These are phyloP conservation scores for Beauveria scarabaeidicola DNA, from an alignment of 2,329 filamentous ascomycete genomes.

Conservation along the genomic window DNA sequence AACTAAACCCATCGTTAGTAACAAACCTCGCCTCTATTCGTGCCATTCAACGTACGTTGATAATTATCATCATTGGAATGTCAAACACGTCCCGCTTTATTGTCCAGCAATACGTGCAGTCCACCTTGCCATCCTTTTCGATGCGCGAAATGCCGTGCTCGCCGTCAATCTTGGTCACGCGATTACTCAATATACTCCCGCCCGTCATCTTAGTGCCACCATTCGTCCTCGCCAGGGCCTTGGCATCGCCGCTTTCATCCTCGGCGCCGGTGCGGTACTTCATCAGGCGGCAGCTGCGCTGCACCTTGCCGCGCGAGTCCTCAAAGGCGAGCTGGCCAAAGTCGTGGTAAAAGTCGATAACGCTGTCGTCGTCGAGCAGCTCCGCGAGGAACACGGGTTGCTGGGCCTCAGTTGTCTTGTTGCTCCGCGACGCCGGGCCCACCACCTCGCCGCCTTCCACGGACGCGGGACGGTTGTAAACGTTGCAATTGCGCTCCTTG, in stretches of 20 bases:
- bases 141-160: constrained; percentile 75
- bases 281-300: constrained; percentile 73
- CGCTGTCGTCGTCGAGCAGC: constrained; percentile 84
- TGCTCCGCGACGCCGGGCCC: constrained; percentile 31
- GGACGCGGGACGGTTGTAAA: constrained; percentile 54
- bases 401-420: constrained; percentile 40
- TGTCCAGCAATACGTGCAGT: constrained; percentile 94
- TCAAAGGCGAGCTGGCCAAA: constrained; percentile 89
- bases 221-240: constrained; percentile 35
- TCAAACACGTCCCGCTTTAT: constrained; percentile 96
- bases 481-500: constrained; percentile 77
- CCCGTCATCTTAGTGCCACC: constrained; percentile 34
- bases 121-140: constrained; percentile 81
- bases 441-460: constrained; percentile 27
- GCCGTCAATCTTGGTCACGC: constrained; percentile 56
- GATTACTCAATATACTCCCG: constrained; percentile 45
- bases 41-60: constrained; percentile 66
- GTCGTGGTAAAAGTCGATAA: constrained; percentile 92
- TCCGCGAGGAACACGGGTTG: constrained; percentile 88
- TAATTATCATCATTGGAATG: constrained; percentile 96
- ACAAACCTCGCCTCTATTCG: not conserved
- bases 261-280: constrained; percentile 77
- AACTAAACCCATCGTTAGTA: constrained; percentile 32
- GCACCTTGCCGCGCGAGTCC: constrained; percentile 78
- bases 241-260: constrained; percentile 42